These are phyloP conservation scores for Globisporangium ultimum DNA, from an alignment of 352 stramenopile species.

Conservation along the genomic window DNA sequence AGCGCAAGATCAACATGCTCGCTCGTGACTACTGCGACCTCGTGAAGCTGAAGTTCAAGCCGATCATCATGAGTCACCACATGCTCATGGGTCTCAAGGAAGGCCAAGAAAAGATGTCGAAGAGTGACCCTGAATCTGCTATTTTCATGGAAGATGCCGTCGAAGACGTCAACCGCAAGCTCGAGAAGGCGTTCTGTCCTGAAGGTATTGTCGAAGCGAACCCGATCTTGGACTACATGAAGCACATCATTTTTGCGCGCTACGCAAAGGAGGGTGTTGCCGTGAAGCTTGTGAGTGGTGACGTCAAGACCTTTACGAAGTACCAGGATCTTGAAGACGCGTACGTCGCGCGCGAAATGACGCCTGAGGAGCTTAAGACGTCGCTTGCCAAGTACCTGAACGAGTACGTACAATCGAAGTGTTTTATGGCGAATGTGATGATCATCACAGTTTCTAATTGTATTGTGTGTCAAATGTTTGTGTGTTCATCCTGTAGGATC, in stretches of 20 bases:
- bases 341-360: constrained; percentile 89
- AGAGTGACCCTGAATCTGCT: constrained; percentile 96
- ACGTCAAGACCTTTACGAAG: constrained; percentile 79
- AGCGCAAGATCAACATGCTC: constrained; percentile 99
- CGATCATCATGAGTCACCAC: constrained; percentile 98
- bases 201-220: constrained; percentile 88
- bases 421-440: neutral
- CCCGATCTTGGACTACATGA: constrained; percentile 97
- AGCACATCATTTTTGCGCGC: constrained; percentile 95
- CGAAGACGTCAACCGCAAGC: constrained; percentile 95
- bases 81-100: constrained; percentile 99
- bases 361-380: constrained; percentile 93
- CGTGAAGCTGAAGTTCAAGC: constrained; percentile 92
- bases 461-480: no score
- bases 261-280: constrained; percentile 45
- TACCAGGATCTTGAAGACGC: constrained; percentile 90
- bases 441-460: neutral
- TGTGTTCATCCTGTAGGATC: constrained; percentile 40
- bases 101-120: constrained; percentile 99
- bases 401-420: constrained; percentile 45
- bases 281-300: constrained; percentile 45
- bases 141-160: constrained; percentile 99
- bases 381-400: constrained; percentile 91
- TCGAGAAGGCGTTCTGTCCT: constrained; percentile 98
- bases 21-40: constrained; percentile 98